phyloP scores from a whole-genome alignment of 768 basidiomycete genomes.

The Lactarius quietus region DNA sequence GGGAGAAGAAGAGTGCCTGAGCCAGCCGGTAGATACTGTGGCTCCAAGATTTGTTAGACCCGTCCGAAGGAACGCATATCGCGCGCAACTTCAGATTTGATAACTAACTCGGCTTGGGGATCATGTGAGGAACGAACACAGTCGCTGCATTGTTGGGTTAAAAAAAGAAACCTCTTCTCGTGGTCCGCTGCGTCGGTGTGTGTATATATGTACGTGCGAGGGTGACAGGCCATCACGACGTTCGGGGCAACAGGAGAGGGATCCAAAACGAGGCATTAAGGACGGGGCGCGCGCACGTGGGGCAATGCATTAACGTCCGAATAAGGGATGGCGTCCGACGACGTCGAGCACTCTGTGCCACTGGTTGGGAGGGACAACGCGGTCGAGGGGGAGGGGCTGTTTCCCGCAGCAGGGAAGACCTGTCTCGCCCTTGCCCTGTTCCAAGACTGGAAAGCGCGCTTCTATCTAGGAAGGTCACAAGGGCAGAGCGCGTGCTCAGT shows the following conservation, averaged over 20 bases:
- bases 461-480: conserved; percentile 2
- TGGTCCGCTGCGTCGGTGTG: neutral
- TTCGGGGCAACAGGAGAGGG: neutral
- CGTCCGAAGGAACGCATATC: neutral
- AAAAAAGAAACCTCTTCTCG: no score
- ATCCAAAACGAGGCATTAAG: neutral
- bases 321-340: neutral
- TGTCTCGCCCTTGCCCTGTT: neutral
- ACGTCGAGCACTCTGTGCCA: neutral
- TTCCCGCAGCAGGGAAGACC: neutral
- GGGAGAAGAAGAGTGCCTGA: neutral
- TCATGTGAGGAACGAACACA: neutral
- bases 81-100: neutral
- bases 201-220: neutral
- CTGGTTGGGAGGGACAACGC: neutral
- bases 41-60: neutral
- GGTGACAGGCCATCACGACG: neutral
- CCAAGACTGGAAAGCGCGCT: neutral
- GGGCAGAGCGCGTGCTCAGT: neutral
- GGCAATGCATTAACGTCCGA: neutral
- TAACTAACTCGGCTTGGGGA: neutral
- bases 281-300: neutral
- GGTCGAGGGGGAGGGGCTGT: neutral
- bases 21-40: neutral
- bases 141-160: neutral